These are phyloP conservation scores for Parastagonospora avenae DNA, from an alignment of 2,329 filamentous ascomycete genomes.

Conservation along the genomic window DNA sequence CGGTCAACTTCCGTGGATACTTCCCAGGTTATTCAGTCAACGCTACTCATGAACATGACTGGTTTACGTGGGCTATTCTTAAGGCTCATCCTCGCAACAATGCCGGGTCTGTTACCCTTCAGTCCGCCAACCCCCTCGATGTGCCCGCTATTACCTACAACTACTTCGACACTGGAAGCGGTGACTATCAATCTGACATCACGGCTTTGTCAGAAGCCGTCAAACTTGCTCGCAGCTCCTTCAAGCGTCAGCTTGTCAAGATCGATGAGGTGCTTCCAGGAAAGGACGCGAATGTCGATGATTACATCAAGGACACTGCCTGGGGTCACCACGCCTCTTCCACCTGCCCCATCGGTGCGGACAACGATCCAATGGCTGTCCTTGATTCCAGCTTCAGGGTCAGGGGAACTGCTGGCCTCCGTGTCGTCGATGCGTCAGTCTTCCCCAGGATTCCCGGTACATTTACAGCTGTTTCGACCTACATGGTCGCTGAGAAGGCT, in stretches of 20 bases:
- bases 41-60: conserved; percentile 54
- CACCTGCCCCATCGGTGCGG: conserved; percentile 62
- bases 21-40: conserved; percentile 62
- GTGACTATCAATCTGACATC: conserved; percentile 64
- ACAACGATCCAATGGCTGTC: conserved; percentile 57
- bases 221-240: conserved; percentile 55
- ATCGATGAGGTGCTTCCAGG: conserved; percentile 56
- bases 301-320: conserved; percentile 37
- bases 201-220: conserved; percentile 61
- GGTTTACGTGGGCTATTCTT: conserved; percentile 59
- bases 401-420: conserved; percentile 56
- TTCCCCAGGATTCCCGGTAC: conserved; percentile 54
- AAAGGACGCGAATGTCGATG: conserved; percentile 43
- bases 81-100: conserved; percentile 68
- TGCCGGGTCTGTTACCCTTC: conserved; percentile 65
- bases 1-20: conserved; percentile 61
- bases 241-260: conserved; percentile 42
- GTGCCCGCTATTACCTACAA: conserved; percentile 61
- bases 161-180: conserved; percentile 56
- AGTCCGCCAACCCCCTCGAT: conserved; percentile 66
- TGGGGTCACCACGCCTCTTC: conserved; percentile 62
- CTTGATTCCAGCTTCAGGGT: conserved; percentile 60
- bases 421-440: conserved; percentile 51
- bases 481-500: conserved; percentile 67
- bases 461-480: conserved; percentile 59